A percentile compares a stretch with the other conserved stretches of the same genome.
phyloP scores from a whole-genome alignment of 2,329 filamentous ascomycete species.

The Penicillium capsulatum region DNA sequence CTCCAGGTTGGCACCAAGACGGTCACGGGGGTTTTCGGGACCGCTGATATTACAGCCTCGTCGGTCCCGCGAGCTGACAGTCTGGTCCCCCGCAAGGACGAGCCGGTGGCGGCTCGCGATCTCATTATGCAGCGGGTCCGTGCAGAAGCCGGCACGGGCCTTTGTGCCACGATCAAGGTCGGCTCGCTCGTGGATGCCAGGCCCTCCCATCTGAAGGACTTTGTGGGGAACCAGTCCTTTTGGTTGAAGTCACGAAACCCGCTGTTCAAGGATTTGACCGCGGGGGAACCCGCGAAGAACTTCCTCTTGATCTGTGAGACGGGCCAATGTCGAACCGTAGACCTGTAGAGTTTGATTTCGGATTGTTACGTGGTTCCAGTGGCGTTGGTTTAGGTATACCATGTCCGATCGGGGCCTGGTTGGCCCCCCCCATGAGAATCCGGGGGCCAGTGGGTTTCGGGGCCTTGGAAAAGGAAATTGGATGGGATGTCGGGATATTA shows the following conservation, averaged over 20 bases:
- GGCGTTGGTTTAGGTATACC: too few relatives aligned
- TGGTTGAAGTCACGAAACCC: slow-evolving; percentile 39
- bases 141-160: slow-evolving; percentile 30
- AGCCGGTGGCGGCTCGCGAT: slow-evolving; percentile 27
- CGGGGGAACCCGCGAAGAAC: slow-evolving; percentile 33
- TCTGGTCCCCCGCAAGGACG: slow-evolving; percentile 16
- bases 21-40: slow-evolving; percentile 53
- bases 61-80: slow-evolving; percentile 13
- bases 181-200: slow-evolving; percentile 38
- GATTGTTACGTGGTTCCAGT: background rate
- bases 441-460: background rate
- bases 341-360: slow-evolving; percentile 23
- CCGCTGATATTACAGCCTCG: slow-evolving; percentile 16
- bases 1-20: slow-evolving; percentile 65
- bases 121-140: slow-evolving; percentile 32
- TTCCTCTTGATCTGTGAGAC: slow-evolving; percentile 39
- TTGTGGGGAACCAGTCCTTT: slow-evolving; percentile 33
- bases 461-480: too few relatives aligned
- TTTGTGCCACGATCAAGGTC: slow-evolving; percentile 32
- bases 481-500: too few relatives aligned
- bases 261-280: slow-evolving; percentile 36
- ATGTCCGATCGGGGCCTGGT: background rate
- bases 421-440: background rate
- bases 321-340: slow-evolving; percentile 34
- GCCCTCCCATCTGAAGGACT: slow-evolving; percentile 31